These are phyloP conservation scores for Ophiocordyceps camponoti-rufipedis DNA, from an alignment of 2,329 filamentous ascomycete species.

Conservation along the genomic window DNA sequence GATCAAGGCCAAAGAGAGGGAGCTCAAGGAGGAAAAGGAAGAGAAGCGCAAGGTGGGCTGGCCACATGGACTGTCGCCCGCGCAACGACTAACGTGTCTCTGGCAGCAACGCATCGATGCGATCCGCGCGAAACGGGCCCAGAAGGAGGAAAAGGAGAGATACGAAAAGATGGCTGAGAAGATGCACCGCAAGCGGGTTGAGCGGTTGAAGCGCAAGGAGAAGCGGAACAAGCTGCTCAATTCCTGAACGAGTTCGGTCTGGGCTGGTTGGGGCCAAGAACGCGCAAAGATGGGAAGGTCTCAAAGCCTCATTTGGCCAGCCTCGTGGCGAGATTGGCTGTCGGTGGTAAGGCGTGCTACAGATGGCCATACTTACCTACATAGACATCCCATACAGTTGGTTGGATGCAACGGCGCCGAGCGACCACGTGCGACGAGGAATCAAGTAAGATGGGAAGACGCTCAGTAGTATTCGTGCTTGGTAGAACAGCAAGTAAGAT, in stretches of 20 bases:
- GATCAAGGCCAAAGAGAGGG: constrained; percentile 85
- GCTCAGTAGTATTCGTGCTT: too few species aligned
- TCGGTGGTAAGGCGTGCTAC: not conserved
- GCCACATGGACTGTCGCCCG: not conserved
- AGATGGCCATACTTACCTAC: too few species aligned
- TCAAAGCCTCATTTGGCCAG: not conserved
- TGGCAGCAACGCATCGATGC: constrained; percentile 53
- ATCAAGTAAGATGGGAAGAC: not conserved
- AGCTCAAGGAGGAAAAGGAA: constrained; percentile 92
- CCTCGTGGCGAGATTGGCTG: not conserved
- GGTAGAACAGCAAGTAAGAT: not conserved
- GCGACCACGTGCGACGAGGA: not conserved
- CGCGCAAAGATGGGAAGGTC: not conserved
- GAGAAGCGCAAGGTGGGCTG: constrained; percentile 57
- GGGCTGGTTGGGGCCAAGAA: not conserved
- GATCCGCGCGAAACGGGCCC: constrained; percentile 69
- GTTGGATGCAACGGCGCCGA: not conserved
- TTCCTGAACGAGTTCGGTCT: constrained; percentile 23
- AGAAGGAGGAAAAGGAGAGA: constrained; percentile 82
- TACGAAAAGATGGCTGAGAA: constrained; percentile 92
- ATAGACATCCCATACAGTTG: not conserved
- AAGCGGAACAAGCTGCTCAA: constrained; percentile 81
- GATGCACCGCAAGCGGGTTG: constrained; percentile 92
- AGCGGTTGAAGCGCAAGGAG: constrained; percentile 84
- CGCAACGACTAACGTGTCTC: constrained; percentile 2